A percentile compares a stretch with the other conserved stretches of the same genome.
Evolutionary conservation across 2,329 filamentous ascomycete genomes (phyloP).

Genomic region (Pseudogymnoascus sp.): DNA sequence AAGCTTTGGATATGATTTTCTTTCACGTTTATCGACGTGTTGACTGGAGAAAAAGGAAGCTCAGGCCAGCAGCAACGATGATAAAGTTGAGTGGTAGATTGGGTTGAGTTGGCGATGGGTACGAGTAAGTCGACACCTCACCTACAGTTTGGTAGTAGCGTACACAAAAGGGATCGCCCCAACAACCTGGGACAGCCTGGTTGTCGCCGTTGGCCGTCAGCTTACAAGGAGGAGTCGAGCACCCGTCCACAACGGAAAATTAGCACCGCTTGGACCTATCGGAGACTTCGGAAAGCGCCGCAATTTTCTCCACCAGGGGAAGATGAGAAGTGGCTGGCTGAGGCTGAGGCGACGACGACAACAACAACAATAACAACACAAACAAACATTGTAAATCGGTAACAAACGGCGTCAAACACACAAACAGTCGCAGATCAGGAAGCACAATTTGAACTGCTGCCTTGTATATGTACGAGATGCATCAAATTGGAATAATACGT

Average conservation of each 20-base stretch:
- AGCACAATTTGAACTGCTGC: not conserved
- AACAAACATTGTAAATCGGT: not conserved
- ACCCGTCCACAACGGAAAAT: not conserved
- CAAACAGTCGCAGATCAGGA: not conserved
- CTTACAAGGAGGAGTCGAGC: not conserved
- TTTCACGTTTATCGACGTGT: not conserved
- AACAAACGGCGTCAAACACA: not conserved
- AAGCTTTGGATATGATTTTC: not conserved
- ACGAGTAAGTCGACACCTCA: not conserved
- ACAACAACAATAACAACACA: not conserved
- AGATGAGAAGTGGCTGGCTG: not conserved
- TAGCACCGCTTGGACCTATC: not conserved
- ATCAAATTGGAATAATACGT: not conserved
- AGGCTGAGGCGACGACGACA: not conserved
- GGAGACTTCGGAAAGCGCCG: not conserved
- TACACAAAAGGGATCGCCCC: not conserved
- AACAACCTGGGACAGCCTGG: not conserved
- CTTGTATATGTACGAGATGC: not conserved
- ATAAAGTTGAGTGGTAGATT: not conserved
- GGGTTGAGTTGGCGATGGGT: not conserved
- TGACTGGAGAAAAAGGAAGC: not conserved
- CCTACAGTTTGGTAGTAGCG: not conserved
- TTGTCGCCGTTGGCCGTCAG: not conserved
- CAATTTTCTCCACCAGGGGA: not conserved
- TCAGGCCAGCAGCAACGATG: not conserved